Percentiles rank a stretch among this genome's conserved stretches.
phyloP scores from a whole-genome alignment of 139 green algal species.

The Tetraselmis striata region DNA sequence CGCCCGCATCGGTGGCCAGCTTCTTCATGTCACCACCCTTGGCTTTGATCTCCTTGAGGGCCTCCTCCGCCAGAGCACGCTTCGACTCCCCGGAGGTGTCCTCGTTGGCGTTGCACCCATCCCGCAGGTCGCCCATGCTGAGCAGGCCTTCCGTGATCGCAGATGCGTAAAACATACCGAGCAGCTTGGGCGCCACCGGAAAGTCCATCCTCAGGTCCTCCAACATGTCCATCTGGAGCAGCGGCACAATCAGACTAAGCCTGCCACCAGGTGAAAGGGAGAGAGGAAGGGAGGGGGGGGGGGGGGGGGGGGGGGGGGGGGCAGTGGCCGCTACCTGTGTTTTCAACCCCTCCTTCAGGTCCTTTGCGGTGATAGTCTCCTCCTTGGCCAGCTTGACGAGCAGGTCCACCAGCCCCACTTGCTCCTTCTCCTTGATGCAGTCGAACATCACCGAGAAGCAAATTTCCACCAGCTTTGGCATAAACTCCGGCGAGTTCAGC shows the following conservation, averaged over 20 bases:
- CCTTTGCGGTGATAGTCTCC: slow-evolving; percentile 20
- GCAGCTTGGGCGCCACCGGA: slow-evolving; percentile 53
- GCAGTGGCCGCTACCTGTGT: not conserved
- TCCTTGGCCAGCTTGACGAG: slow-evolving; percentile 50
- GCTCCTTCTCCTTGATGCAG: slow-evolving; percentile 42
- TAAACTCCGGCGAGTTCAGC: slow-evolving; percentile 28
- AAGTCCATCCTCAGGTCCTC: slow-evolving; percentile 61
- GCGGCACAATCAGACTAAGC: not conserved
- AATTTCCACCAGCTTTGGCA: slow-evolving; percentile 35
- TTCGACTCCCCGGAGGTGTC: slow-evolving; percentile 38
- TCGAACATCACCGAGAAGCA: slow-evolving; percentile 61
- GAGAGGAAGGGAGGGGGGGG: no score
- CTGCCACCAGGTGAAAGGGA: not conserved
- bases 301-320: no score
- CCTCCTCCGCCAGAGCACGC: slow-evolving; percentile 40
- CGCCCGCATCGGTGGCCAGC: slow-evolving; percentile 22
- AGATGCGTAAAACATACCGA: slow-evolving; percentile 55
- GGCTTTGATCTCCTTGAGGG: slow-evolving; percentile 34
- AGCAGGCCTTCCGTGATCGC: slow-evolving; percentile 28
- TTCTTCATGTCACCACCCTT: slow-evolving; percentile 26
- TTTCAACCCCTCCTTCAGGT: not conserved
- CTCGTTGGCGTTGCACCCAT: slow-evolving; percentile 30
- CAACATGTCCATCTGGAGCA: slow-evolving; percentile 20
- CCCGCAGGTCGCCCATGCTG: slow-evolving; percentile 20
- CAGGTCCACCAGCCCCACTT: slow-evolving; percentile 45